These are phyloP conservation scores for Phaeolepiota aurea DNA, from an alignment of 768 basidiomycete species.

Conservation along the genomic window DNA sequence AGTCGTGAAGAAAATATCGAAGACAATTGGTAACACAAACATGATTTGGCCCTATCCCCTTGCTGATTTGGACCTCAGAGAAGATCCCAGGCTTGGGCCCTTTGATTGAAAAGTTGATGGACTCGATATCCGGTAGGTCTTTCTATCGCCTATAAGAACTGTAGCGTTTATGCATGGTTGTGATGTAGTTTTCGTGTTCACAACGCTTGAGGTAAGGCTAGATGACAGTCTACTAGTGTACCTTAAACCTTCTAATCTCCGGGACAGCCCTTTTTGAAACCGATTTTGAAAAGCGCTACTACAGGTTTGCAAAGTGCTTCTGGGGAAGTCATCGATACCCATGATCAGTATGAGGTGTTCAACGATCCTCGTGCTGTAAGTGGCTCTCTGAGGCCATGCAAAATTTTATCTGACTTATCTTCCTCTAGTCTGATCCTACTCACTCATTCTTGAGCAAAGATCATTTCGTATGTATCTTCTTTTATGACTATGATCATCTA, in stretches of 20 bases:
- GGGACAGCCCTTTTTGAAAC: constrained; percentile 77
- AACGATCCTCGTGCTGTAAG: constrained; percentile 70
- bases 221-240: background rate
- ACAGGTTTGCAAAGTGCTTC: constrained; percentile 52
- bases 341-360: constrained; percentile 86
- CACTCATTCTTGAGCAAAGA: constrained; percentile 88
- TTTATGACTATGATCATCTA: background rate
- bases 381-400: constrained; percentile 13
- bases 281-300: constrained; percentile 66
- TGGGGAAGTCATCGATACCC: constrained; percentile 68
- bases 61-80: constrained; percentile 29
- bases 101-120: constrained; percentile 72
- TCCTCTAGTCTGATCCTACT: constrained; percentile 82
- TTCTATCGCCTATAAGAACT: background rate
- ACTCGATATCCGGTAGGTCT: constrained; percentile 53
- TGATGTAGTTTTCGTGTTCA: constrained; percentile 65
- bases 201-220: constrained; percentile 75
- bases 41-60: background rate
- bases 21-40: constrained; percentile 46
- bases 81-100: constrained; percentile 75
- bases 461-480: constrained; percentile 57
- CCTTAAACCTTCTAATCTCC: background rate
- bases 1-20: constrained; percentile 75
- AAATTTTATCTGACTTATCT: too few relatives aligned
- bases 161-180: background rate